Base-by-base conservation (phyloP, 345 rosid species). In the Salix brachista region DNA sequence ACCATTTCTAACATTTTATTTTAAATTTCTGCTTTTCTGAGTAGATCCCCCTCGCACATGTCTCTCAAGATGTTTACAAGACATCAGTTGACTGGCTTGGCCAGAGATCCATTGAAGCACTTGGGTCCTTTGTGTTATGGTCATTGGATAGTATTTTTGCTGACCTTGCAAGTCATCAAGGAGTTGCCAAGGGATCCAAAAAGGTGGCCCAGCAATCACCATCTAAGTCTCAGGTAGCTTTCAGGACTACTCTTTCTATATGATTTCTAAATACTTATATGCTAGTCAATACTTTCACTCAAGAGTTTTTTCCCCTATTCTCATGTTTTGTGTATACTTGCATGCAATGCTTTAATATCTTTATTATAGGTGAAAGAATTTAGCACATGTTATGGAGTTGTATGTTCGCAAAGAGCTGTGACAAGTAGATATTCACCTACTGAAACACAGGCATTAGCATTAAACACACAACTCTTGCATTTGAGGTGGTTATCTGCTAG, bases 11-110 rank as follows among this genome's bases (percentile, higher is more conserved):
- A 67, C 70, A 19, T 6, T n/a, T 9, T 67, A 8, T 39, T 67
- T 67, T 67, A 39, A 4, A 18, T 28, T 8, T 16, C 8, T 34
- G 2, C 13, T 30, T 70, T 70, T 3, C 36, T 4, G 21, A 23
- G 30, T 67, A 73, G 76, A 61, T 41, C 7, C 69, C 69, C 10
- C 67, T 73, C 30, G 16, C 37, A 13, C 69, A 73, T 19, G 41
- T 73, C 46, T 42, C 58, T 25, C 54, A 73, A 61, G 76, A 61
- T 73, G 68, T 73, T 62, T 73, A 73, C 68, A 61, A 73, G 69
- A 41, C 44, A 1, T 50, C 69, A 30, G 76, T 73, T 41, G 56
- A 61, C 44, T 61, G 68, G 68, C 67, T 73, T 60, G 76, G 76
- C 34, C 54, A 34, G 76, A 37, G 52, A 61, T 73, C 76, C 4